Evolutionary conservation across 2,329 filamentous ascomycete genomes (phyloP), one percentile per base, ranked within the genome.

Genomic region (Raffaelea arxii): DNA sequence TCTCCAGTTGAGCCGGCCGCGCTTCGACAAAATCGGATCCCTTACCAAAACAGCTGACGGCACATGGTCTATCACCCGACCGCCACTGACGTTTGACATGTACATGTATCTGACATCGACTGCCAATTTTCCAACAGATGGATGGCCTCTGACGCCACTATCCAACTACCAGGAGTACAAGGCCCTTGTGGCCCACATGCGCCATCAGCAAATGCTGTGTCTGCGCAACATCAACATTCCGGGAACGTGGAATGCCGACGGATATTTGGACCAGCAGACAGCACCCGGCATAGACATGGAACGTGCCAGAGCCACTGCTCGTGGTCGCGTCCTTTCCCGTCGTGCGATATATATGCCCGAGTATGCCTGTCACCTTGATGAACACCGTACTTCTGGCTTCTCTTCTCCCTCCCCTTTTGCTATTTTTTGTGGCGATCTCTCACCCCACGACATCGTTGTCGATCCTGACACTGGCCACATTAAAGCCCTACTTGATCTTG

Each of bases 331-430:
- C 46, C 56, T 65, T 41, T 60, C 64, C 32, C 60, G 62, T 35
- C 57, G 58, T 49, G 55, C 53, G 23, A 61, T 65, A 45, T 35
- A 37, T 37, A 53, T 63, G 48, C 58, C 67, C 1, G 56, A 63
- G 36, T 44, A 57, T 36, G 54, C 58, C 37, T 59, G 62, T 39
- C 52, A 53, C 42, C 51, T 54, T 11, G 46, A 65, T 37, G 30
- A 66, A 32, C 25, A 43, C n/a, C 60, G 63, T 11, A 63, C 59
- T 24, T 69, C 66, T 53, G 55, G 57, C 48, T 54, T 58, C 41
- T 69, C 64, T 53, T 67, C 62, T 48, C 62, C 67, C 47, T n/a
- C n/a, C n/a, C 64, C 58, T 24, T 70, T 66, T 53, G 55, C 57
- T 47, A 55, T 58, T 41, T 69, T 64, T 53, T 67, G 62, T 48